Evolutionary conservation across 192 early-diverging fungal genomes (phyloP).

Genomic region (Linnemannia zychae): DNA sequence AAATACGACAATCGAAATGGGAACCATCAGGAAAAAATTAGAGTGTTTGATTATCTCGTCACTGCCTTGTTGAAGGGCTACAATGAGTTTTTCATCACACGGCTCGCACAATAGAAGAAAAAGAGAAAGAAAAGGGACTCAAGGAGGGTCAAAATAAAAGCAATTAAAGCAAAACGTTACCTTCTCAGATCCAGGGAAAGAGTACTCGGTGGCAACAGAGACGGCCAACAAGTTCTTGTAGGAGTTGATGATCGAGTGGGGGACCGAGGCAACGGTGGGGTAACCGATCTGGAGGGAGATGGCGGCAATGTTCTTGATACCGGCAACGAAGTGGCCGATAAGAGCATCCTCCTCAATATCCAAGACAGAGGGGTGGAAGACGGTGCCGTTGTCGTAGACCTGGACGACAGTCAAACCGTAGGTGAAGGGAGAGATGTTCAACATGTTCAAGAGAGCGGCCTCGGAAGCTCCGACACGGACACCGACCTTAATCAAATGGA

Average conservation of each 20-base stretch:
- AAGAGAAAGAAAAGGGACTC: background rate
- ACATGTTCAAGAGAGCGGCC: conserved; percentile 98
- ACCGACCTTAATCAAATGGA: conserved; percentile 91
- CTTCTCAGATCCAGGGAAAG: conserved; percentile 89
- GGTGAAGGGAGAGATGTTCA: conserved; percentile 99
- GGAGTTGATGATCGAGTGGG: conserved; percentile 96
- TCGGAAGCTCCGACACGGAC: conserved; percentile 98
- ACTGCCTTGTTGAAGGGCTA: conserved; percentile 52
- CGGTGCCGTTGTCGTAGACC: conserved; percentile 93
- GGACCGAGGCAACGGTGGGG: conserved; percentile 89
- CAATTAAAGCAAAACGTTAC: conserved; percentile 48
- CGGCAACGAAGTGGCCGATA: conserved; percentile 74
- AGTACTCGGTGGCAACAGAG: conserved; percentile 92
- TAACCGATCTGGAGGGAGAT: conserved; percentile 87
- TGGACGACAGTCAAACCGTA: conserved; percentile 96
- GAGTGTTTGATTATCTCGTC: conserved; percentile 71
- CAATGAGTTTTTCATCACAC: conserved; percentile 62
- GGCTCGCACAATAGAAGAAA: conserved; percentile 29
- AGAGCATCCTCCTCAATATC: conserved; percentile 89
- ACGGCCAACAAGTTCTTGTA: conserved; percentile 98
- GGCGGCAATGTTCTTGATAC: conserved; percentile 80
- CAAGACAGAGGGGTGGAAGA: conserved; percentile 89
- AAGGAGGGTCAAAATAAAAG: background rate
- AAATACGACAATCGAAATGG: conserved; percentile 4
- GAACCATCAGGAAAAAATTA: conserved; percentile 82